Conservation (phyloP, 345 rosid species). For the Ricinus communis region DNA sequence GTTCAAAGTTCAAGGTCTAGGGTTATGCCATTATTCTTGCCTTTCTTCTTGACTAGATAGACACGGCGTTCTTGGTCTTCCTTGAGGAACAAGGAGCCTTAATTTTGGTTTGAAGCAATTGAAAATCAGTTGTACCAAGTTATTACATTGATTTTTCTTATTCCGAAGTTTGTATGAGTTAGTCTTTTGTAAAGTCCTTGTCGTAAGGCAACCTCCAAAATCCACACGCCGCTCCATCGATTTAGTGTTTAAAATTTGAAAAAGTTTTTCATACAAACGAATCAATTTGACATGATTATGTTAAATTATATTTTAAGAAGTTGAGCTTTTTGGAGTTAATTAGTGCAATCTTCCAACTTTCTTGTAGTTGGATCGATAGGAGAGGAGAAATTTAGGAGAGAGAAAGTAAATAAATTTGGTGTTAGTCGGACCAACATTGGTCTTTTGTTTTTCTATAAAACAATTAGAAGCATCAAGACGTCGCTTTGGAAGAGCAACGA, state of each 20-base stretch:
- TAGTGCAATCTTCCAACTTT: too few species aligned
- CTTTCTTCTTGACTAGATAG: background rate
- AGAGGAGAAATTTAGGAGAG: too few species aligned
- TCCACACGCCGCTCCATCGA: background rate
- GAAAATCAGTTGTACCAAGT: slow-evolving; percentile 14
- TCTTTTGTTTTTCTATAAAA: too few species aligned
- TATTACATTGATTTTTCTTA: background rate
- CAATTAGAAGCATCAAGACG: too few species aligned
- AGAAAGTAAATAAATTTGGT: too few species aligned
- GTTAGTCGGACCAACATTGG: too few species aligned
- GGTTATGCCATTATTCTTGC: slow-evolving; percentile 20
- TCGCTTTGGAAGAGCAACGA: too few species aligned
- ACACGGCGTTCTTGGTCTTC: slow-evolving; percentile 14
- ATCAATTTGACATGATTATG: too few species aligned
- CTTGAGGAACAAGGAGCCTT: slow-evolving; percentile 31
- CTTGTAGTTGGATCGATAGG: too few species aligned
- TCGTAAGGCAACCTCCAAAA: slow-evolving; percentile 12
- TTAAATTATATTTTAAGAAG: too few species aligned
- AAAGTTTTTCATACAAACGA: too few species aligned
- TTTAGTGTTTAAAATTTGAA: background rate
- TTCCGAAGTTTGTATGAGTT: background rate
- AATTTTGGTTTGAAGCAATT: slow-evolving; percentile 16
- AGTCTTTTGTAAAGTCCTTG: slow-evolving; percentile 5
- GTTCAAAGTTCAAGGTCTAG: slow-evolving; percentile 7
- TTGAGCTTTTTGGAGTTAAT: too few species aligned